These are phyloP conservation scores for Euphorbia peplus DNA, from an alignment of 345 rosid genomes.

Conservation along the genomic window DNA sequence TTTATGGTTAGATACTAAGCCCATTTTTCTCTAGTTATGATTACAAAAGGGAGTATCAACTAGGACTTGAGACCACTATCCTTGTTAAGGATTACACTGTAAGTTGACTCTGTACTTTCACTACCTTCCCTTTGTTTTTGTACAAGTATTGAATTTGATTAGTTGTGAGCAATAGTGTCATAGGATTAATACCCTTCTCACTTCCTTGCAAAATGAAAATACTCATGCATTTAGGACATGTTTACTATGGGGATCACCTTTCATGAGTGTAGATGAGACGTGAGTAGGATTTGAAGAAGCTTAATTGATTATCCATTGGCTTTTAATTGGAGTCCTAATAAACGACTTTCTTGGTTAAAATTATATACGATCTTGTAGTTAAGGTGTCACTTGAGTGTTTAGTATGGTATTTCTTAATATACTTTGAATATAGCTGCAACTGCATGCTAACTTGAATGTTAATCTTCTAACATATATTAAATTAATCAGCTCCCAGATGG, in stretches of 20 bases:
- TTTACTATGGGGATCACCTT: not conserved
- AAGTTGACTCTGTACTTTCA: constrained; percentile 30
- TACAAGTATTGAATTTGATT: not conserved
- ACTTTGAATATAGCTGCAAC: not conserved
- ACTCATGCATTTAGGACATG: not conserved
- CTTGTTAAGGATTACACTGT: constrained; percentile 95
- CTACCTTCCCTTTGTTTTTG: not conserved
- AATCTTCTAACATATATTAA: constrained; percentile 9
- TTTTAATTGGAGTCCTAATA: not conserved
- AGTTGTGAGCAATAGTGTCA: not conserved
- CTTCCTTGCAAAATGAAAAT: not conserved
- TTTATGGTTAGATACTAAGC: constrained; percentile 8
- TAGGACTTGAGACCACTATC: constrained; percentile 95
- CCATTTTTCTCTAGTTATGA: constrained; percentile 62
- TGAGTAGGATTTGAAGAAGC: not conserved
- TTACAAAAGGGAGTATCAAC: constrained; percentile 88
- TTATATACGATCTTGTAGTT: not conserved
- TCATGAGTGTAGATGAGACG: not conserved
- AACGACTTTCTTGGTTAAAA: not conserved
- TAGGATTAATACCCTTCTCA: not conserved
- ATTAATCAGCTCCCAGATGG: constrained; percentile 91
- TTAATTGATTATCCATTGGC: constrained; percentile 2
- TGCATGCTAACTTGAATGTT: not conserved
- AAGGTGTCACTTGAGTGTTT: not conserved
- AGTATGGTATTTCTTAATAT: not conserved